Evolutionary conservation across 176 grass and related monocot genomes (phyloP).

Genomic region (Chrysopogon serrulatus): DNA sequence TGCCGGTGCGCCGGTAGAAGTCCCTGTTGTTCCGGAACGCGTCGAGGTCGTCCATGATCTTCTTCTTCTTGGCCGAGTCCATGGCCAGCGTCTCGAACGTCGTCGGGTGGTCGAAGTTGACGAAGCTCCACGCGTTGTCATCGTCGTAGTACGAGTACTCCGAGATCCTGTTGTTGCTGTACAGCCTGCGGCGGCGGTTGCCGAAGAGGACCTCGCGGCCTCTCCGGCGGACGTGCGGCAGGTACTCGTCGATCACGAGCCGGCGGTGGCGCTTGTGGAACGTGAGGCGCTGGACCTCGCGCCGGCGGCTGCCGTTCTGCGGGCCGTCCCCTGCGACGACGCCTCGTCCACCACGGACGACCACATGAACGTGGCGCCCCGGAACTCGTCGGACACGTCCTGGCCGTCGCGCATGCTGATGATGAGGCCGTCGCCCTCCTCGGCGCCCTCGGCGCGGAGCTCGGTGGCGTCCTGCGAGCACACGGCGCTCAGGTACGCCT

Average conservation of each 20-base stretch:
- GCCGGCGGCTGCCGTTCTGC: too few relatives aligned
- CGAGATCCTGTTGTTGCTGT: background rate
- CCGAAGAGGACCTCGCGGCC: slow-evolving; percentile 17
- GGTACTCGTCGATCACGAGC: too few relatives aligned
- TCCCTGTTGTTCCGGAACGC: background rate
- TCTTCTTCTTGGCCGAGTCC: background rate
- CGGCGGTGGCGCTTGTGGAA: too few relatives aligned
- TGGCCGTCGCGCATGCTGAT: too few relatives aligned
- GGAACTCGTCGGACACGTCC: background rate
- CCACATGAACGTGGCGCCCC: background rate
- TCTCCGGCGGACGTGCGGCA: too few relatives aligned
- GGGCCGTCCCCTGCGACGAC: background rate
- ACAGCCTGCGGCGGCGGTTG: slow-evolving; percentile 12
- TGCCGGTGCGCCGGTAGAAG: background rate
- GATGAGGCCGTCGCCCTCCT: background rate
- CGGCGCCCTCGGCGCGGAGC: background rate
- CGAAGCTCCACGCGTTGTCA: background rate
- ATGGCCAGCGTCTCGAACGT: background rate
- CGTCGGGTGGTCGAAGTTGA: background rate
- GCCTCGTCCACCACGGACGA: background rate
- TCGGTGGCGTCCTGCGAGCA: too few relatives aligned
- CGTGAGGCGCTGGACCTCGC: too few relatives aligned
- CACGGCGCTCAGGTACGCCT: too few relatives aligned
- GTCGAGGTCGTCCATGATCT: slow-evolving; percentile 4
- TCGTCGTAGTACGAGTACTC: background rate